A percentile compares a stretch with the other conserved stretches of the same genome.
phyloP scores from a whole-genome alignment of 140 eudicot genomes.

The Stevia rebaudiana region DNA sequence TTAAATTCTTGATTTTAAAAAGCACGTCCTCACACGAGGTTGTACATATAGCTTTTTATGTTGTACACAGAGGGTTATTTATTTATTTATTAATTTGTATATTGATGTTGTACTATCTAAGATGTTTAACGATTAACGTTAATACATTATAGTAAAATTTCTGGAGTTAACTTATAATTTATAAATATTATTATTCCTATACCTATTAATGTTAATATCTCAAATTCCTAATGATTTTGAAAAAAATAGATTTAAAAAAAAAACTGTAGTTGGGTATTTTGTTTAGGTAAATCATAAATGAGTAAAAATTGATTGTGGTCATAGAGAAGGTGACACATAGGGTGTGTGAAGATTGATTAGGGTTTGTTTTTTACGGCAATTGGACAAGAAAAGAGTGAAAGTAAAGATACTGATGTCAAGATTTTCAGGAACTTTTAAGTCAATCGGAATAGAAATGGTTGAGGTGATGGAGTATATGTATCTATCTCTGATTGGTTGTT shows the following conservation, averaged over 20 bases:
- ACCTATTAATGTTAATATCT: background rate
- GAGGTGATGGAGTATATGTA: constrained; percentile 27
- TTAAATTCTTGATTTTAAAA: background rate
- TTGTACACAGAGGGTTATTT: background rate
- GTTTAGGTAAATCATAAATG: background rate
- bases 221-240: background rate
- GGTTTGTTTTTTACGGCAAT: constrained; percentile 19
- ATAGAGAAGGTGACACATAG: background rate
- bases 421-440: constrained; percentile 31
- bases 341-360: background rate
- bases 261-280: background rate
- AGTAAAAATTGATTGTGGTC: background rate
- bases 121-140: no score
- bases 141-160: no score
- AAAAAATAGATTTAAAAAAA: background rate
- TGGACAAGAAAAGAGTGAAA: constrained; percentile 25
- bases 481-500: constrained; percentile 28
- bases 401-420: constrained; percentile 25
- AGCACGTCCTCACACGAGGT: background rate
- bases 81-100: no score
- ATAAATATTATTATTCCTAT: no score
- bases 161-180: no score
- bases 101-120: no score
- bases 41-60: background rate
- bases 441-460: constrained; percentile 17